Base-by-base conservation (phyloP, 2,329 filamentous ascomycete species). In the Pezicula carpinea region DNA sequence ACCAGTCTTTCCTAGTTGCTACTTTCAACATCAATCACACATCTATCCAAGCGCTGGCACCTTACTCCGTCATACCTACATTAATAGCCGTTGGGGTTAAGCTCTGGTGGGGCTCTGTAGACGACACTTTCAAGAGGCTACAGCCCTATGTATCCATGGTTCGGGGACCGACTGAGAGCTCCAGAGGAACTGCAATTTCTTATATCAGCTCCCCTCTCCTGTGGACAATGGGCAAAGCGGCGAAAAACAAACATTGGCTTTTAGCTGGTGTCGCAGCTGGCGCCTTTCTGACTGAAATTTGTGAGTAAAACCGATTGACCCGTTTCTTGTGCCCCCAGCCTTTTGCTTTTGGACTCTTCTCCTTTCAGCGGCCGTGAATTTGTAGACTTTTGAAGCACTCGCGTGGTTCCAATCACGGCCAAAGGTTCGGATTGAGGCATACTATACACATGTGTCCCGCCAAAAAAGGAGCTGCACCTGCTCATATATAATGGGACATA, bases 111-210 rank as follows among this genome's bases (percentile, higher is more conserved):
- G 32, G 31, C 8, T 48, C 49, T 3, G 31, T 52, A 1, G 50
- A 52, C 13, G 38, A 48, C 18, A 49, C 36, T 6, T 47, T 52
- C 23, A 41, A 46, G 13, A 48, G 44, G 43, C 43, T 54, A n/a
- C 52, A 52, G 31, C 50, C 50, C 19, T 54, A 48, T 38, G 34
- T 52, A 14, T 48, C 50, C n/a, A 47, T 54, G 50, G 46, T 45
- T 11, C 29, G 40, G 13, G n/a, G 39, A 15, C 39, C 34, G 2
- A 41, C 31, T 2, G 19, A 26, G 18, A 31, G 15, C 5, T 35
- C 32, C 2, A 43, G 17, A 29, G 39, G 41, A 23, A 19, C 45
- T 14, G 22, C n/a, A 3, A 31, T 50, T 5, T 50, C 49, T 11
- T 54, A 52, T 36, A 31, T 47, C 4, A 46, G 21, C n/a, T 22